phyloP scores from a whole-genome alignment of 2,329 filamentous ascomycete species.

The Orbilia javanica region DNA sequence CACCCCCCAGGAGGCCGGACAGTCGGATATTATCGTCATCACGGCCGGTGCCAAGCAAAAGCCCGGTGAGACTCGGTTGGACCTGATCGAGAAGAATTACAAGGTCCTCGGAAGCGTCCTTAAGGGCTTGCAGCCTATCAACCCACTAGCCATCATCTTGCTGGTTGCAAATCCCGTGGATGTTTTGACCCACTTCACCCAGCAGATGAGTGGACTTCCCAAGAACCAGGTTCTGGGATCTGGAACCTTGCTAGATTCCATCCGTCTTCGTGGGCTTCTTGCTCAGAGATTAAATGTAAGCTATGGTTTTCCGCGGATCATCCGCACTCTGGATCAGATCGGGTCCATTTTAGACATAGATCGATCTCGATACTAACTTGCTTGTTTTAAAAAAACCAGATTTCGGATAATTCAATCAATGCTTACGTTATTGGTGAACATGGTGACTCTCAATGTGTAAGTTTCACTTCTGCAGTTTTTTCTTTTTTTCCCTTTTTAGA shows the following conservation, averaged over 20 bases:
- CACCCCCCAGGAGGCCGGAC: conserved; percentile 62
- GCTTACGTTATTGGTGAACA: conserved; percentile 64
- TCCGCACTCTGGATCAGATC: not conserved
- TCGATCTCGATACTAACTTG: conserved; percentile 24
- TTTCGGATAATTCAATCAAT: conserved; percentile 63
- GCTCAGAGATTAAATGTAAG: conserved; percentile 49
- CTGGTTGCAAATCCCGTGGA: conserved; percentile 64
- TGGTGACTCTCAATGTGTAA: conserved; percentile 63
- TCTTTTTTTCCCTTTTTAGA: not conserved
- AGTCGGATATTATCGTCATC: conserved; percentile 63
- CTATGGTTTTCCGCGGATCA: conserved; percentile 20
- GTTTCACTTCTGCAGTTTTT: not conserved
- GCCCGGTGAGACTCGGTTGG: conserved; percentile 63
- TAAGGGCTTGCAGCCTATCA: conserved; percentile 62
- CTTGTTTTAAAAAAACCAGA: conserved; percentile 50
- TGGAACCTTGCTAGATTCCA: conserved; percentile 64
- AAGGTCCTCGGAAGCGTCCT: conserved; percentile 62
- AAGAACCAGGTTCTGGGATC: conserved; percentile 63
- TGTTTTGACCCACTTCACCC: conserved; percentile 63
- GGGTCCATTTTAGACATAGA: conserved; percentile 14
- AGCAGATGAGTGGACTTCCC: conserved; percentile 63
- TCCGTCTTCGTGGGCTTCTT: conserved; percentile 61
- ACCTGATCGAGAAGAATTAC: conserved; percentile 64
- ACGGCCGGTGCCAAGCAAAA: conserved; percentile 64
- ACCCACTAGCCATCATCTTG: conserved; percentile 63